Percentiles rank a stretch among this genome's conserved stretches.
These are phyloP conservation scores for Naematelia encephala DNA, from an alignment of 768 basidiomycete species.

Conservation along the genomic window DNA sequence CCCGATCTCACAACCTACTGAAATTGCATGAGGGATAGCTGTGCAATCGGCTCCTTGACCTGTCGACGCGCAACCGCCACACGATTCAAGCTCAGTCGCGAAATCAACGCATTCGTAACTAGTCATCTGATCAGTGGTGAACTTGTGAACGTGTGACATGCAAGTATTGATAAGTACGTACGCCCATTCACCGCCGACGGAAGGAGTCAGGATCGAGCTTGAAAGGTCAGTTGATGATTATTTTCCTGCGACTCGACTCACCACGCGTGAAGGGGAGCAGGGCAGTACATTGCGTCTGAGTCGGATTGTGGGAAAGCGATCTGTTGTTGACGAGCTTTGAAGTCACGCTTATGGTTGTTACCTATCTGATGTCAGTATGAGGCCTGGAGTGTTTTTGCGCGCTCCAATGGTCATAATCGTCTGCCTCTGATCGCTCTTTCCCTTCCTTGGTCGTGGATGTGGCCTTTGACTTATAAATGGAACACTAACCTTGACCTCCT, in stretches of 20 bases:
- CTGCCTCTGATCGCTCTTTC: too few relatives aligned
- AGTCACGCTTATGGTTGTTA: slow-evolving; percentile 20
- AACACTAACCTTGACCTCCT: neutral
- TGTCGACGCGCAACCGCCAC: slow-evolving; percentile 42
- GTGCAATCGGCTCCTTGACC: slow-evolving; percentile 46
- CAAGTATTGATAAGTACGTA: neutral
- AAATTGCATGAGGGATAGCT: slow-evolving; percentile 30
- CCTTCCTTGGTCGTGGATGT: slow-evolving; percentile 3
- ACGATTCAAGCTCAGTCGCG: slow-evolving; percentile 43
- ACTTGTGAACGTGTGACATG: too few relatives aligned
- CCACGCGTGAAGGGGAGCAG: slow-evolving; percentile 43
- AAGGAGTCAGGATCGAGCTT: slow-evolving; percentile 28
- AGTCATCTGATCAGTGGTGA: neutral
- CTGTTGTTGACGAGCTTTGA: slow-evolving; percentile 14
- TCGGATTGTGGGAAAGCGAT: slow-evolving; percentile 31
- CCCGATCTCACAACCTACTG: slow-evolving; percentile 41
- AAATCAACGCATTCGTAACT: slow-evolving; percentile 48
- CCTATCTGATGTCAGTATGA: neutral
- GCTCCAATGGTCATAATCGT: too few relatives aligned
- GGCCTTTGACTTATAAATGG: neutral
- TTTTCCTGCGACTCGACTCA: slow-evolving; percentile 14
- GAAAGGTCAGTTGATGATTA: slow-evolving; percentile 2
- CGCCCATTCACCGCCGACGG: slow-evolving; percentile 37
- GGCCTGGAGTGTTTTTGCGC: too few relatives aligned
- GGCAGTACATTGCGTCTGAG: slow-evolving; percentile 47